Conservation (phyloP, 305 asterid species). For the Fraxinus nigra region DNA sequence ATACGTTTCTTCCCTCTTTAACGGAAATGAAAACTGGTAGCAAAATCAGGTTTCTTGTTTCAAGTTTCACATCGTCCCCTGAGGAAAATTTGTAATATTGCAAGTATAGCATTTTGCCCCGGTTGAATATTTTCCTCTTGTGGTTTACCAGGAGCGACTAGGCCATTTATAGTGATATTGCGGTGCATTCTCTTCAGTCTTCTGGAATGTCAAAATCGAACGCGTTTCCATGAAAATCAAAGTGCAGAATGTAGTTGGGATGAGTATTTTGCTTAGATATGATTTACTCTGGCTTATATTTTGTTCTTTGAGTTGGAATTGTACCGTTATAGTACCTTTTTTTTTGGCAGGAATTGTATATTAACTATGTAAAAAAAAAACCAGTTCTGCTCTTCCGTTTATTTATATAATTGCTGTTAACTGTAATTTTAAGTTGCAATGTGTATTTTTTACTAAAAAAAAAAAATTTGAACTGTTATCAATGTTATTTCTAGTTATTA, state of each 20-base stretch:
- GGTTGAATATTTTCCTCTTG: slow-evolving; percentile 2
- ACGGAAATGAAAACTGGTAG: background rate
- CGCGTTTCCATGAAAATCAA: background rate
- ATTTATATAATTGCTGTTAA: background rate
- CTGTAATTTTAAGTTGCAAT: background rate
- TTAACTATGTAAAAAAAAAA: background rate
- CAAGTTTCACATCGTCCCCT: background rate
- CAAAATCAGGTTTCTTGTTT: background rate
- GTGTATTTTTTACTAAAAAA: background rate
- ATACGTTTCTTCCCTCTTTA: background rate
- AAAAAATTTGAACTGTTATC: background rate
- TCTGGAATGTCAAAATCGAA: background rate
- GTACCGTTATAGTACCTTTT: background rate
- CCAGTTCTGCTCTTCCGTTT: background rate
- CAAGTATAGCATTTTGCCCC: background rate
- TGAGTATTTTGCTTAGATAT: background rate
- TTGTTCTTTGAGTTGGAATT: slow-evolving; percentile 4
- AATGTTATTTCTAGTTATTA: background rate
- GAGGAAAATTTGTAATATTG: background rate
- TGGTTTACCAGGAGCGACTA: slow-evolving; percentile 36
- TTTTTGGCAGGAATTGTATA: slow-evolving; percentile 19
- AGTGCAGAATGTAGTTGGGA: background rate
- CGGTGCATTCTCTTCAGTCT: background rate
- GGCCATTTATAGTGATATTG: slow-evolving; percentile 27
- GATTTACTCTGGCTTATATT: background rate